These are phyloP conservation scores for Brassica carinata DNA, from an alignment of 345 rosid species.

Conservation along the genomic window DNA sequence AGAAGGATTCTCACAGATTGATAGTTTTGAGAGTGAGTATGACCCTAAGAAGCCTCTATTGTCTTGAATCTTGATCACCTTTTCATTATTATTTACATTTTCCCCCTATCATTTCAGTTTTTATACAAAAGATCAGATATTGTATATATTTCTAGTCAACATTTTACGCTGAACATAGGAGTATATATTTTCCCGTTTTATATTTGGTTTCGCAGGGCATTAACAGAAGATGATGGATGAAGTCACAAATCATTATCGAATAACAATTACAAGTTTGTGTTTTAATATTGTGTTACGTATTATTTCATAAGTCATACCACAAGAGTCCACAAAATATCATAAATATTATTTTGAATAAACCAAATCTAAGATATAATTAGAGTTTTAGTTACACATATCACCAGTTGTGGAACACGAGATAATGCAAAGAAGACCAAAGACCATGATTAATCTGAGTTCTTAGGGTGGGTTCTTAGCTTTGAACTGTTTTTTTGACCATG, in stretches of 20 bases:
- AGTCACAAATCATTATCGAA: constrained; percentile 14
- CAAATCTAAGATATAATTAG: background rate
- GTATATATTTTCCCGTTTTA: background rate
- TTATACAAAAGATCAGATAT: background rate
- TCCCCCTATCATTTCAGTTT: background rate
- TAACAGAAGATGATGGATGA: constrained; percentile 26
- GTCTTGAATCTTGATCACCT: constrained; percentile 49
- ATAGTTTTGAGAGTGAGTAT: constrained; percentile 49
- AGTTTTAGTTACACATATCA: background rate
- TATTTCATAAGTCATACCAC: background rate
- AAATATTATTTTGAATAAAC: background rate
- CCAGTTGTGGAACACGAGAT: constrained; percentile 11
- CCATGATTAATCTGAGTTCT: no score
- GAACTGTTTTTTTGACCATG: no score
- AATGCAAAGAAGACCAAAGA: background rate
- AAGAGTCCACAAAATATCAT: background rate
- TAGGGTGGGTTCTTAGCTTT: no score
- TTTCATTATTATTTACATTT: background rate
- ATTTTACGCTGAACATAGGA: background rate
- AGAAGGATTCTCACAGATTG: constrained; percentile 47
- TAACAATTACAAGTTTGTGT: background rate
- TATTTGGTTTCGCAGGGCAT: constrained; percentile 1
- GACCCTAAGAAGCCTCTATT: constrained; percentile 70
- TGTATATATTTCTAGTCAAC: constrained; percentile 3
- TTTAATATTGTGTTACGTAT: background rate